phyloP scores from a whole-genome alignment of 2,329 filamentous ascomycete genomes.

The Thermothelomyces thermophilus region DNA sequence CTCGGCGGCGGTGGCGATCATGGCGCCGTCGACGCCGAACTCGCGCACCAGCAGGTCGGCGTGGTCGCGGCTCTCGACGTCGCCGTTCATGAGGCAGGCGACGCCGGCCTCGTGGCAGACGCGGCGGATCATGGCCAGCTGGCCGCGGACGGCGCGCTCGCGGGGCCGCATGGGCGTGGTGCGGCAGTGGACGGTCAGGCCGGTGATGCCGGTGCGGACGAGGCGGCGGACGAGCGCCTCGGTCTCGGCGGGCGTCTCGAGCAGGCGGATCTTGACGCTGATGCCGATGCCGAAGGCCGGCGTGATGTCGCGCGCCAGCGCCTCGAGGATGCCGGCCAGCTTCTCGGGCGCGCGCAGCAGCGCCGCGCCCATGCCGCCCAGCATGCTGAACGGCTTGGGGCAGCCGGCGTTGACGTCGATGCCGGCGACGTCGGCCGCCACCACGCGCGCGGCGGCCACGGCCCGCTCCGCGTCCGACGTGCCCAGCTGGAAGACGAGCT shows the following conservation, averaged over 20 bases:
- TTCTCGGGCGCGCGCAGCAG: conserved; percentile 78
- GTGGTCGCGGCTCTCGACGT: conserved; percentile 70
- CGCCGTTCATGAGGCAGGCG: conserved; percentile 92
- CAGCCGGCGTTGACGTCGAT: conserved; percentile 99
- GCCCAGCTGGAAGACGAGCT: conserved; percentile 86
- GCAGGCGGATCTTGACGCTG: conserved; percentile 90
- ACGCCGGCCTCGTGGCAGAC: conserved; percentile 81
- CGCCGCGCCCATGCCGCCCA: conserved; percentile 91
- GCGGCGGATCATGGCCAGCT: conserved; percentile 74
- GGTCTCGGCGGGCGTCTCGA: conserved; percentile 71
- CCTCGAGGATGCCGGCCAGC: conserved; percentile 74
- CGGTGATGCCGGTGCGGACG: conserved; percentile 82
- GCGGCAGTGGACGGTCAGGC: conserved; percentile 88
- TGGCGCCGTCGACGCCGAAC: conserved; percentile 85
- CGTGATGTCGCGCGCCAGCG: conserved; percentile 71
- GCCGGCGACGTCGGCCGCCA: conserved; percentile 81
- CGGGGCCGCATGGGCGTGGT: conserved; percentile 93
- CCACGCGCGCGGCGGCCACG: conserved; percentile 74
- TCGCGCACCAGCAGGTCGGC: conserved; percentile 65
- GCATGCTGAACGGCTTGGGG: conserved; percentile 91
- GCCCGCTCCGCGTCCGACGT: conserved; percentile 77
- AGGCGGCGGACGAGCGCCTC: conserved; percentile 70
- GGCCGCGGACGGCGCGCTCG: conserved; percentile 77
- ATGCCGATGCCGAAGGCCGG: conserved; percentile 81
- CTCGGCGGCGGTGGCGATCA: conserved; percentile 94